phyloP scores from a whole-genome alignment of 2,329 filamentous ascomycete species.

The Aureobasidium sp. region DNA sequence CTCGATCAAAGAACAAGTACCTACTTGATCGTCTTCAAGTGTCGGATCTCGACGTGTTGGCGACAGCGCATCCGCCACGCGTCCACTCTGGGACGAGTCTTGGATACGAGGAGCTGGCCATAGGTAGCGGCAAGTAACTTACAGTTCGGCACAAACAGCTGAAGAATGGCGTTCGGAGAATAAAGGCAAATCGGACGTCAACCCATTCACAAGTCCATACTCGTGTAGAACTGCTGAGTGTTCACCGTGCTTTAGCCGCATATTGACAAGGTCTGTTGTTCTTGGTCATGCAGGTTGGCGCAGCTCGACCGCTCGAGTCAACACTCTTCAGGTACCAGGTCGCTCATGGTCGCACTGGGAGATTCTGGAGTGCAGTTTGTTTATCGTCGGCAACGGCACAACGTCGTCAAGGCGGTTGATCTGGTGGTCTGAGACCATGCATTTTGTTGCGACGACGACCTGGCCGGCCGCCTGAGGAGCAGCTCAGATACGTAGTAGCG shows the following conservation, averaged over 20 bases:
- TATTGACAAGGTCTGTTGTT: not conserved
- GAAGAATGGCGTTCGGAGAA: conserved; percentile 5
- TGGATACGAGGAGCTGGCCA: not conserved
- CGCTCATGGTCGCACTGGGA: not conserved
- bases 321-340: not conserved
- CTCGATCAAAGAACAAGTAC: not conserved
- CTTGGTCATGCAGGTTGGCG: conserved; percentile 3
- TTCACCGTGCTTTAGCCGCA: not conserved
- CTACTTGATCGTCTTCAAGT: not conserved
- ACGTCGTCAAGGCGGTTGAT: not conserved
- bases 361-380: conserved; percentile 7
- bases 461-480: not conserved
- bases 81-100: not conserved
- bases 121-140: not conserved
- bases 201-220: not conserved
- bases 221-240: conserved; percentile 4
- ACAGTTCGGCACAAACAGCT: not conserved
- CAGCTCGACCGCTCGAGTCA: conserved; percentile 2
- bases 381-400: not conserved
- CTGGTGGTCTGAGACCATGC: not conserved
- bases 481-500: not conserved
- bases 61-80: not conserved
- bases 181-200: conserved; percentile 3
- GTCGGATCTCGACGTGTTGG: not conserved
- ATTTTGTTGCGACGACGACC: conserved; percentile 8